Evolutionary conservation across 345 rosid species (phyloP), one percentile per base, ranked within the genome.

Genomic region (Salix dunnii): DNA sequence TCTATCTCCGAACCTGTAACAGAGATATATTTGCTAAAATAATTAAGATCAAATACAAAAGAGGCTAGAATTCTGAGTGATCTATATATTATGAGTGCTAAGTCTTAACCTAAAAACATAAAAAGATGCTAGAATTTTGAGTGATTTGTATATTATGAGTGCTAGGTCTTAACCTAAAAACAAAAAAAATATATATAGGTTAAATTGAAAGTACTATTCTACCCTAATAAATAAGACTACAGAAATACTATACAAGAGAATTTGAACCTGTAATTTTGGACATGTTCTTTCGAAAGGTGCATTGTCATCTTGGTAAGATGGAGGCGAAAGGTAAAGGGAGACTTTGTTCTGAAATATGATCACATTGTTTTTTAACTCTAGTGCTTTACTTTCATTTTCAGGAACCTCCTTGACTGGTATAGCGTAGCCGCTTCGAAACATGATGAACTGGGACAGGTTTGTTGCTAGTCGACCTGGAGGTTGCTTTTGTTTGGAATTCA

Each of bases 391-490:
- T 64, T 70, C 33, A 46, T 67, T 31, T 25, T 36, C 86, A 91
- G 94, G 64, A 84, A 85, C 69, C 94, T 94, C 70, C 92, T 91
- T 77, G 87, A 90, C 18, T 84, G 90, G 77, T 96, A 91, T 78
- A 89, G 88, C 10, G 85, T 90, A 53, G 92, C 97, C 7, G 91
- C 96, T 23, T 70, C 90, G 76, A 93, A 89, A 66, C 98, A 89
- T 87, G 97, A 91, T 87, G 94, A 92, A 79, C 86, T 92, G 75
- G 92, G 97, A 23, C 97, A 91, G 93, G 98, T 94, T 49, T 6
- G 55, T 49, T 49, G 6, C n/a, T 18, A 18, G 55, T 49, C 55
- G 9, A 49, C 55, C 9, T 49, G 55, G 21, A 49, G 55, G n/a
- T 18, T 49, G 55, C 6, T 49, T 38, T 9, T 38, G 42, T 38